Evolutionary conservation across 495 filamentous ascomycete genomes (phyloP).

Genomic region (Penicillium chermesinum): DNA sequence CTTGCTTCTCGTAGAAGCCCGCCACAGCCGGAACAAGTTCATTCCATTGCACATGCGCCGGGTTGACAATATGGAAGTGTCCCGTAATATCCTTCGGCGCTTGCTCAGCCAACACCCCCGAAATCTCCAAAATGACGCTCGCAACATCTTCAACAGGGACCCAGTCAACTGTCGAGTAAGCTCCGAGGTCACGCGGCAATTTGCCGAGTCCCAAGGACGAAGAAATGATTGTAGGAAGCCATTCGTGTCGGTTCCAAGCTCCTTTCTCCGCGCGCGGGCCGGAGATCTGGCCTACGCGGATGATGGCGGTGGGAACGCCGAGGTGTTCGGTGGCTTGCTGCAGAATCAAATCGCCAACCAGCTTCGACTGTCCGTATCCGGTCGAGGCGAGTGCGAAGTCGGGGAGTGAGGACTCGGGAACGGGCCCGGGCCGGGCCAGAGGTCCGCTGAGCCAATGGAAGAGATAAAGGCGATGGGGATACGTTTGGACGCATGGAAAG

Average conservation of each 20-base stretch:
- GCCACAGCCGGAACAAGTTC: constrained; percentile 5
- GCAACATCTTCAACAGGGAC: constrained; percentile 17
- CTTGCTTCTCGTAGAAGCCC: constrained; percentile 8
- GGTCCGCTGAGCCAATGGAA: constrained; percentile 40
- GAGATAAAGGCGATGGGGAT: constrained; percentile 51
- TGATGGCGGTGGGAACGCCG: constrained; percentile 36
- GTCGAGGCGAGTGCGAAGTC: constrained; percentile 32
- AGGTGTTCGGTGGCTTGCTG: not conserved
- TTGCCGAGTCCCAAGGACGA: constrained; percentile 3
- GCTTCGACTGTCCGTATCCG: constrained; percentile 53
- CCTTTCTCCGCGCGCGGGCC: constrained; percentile 38
- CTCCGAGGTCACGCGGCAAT: constrained; percentile 4
- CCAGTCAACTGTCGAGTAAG: constrained; percentile 8
- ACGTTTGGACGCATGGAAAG: constrained; percentile 29
- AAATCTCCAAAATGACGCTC: constrained; percentile 8
- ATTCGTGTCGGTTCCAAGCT: constrained; percentile 33
- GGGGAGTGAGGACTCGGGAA: constrained; percentile 44
- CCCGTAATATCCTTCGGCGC: not conserved
- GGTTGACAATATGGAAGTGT: constrained; percentile 18
- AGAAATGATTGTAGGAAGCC: constrained; percentile 19
- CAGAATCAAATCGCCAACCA: constrained; percentile 11
- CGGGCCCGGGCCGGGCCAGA: constrained; percentile 25
- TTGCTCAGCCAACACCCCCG: not conserved
- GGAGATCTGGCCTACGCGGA: constrained; percentile 55
- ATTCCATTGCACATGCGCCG: constrained; percentile 4